phyloP scores from a whole-genome alignment of 2,329 filamentous ascomycete species.

The Orbilia quercus region DNA sequence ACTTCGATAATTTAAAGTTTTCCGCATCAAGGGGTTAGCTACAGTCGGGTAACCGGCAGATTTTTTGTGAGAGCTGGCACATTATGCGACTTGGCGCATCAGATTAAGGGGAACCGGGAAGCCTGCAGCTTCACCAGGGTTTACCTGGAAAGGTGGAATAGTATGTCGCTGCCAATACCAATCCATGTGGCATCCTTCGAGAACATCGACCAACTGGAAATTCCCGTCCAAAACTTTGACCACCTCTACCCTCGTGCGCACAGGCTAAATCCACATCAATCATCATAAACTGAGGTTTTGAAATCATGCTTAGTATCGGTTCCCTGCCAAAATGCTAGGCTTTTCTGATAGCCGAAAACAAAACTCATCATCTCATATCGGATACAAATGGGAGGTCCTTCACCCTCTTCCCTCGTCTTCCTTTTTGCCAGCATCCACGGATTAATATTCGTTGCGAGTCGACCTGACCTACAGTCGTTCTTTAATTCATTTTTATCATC shows the following conservation, averaged over 20 bases:
- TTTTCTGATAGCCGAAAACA: constrained; percentile 11
- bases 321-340: constrained; percentile 13
- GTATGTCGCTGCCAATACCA: constrained; percentile 44
- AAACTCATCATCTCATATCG: background rate
- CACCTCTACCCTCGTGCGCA: constrained; percentile 12
- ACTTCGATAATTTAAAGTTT: no score
- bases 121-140: constrained; percentile 21
- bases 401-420: constrained; percentile 13
- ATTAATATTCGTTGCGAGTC: no score
- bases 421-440: constrained; percentile 12
- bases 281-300: constrained; percentile 28
- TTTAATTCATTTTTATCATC: constrained; percentile 35
- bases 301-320: constrained; percentile 24
- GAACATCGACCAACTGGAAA: constrained; percentile 30
- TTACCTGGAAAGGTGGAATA: constrained; percentile 27
- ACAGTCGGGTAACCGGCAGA: constrained; percentile 50
- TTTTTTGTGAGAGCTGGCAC: constrained; percentile 16
- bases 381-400: constrained; percentile 38
- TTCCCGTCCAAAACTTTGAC: constrained; percentile 19
- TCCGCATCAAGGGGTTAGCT: no score
- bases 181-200: constrained; percentile 2
- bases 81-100: constrained; percentile 54
- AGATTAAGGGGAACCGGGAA: constrained; percentile 56
- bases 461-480: constrained; percentile 54
- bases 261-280: constrained; percentile 34